These are phyloP conservation scores for Primulina huaijiensis DNA, from an alignment of 257 asterid genomes.

Conservation along the genomic window DNA sequence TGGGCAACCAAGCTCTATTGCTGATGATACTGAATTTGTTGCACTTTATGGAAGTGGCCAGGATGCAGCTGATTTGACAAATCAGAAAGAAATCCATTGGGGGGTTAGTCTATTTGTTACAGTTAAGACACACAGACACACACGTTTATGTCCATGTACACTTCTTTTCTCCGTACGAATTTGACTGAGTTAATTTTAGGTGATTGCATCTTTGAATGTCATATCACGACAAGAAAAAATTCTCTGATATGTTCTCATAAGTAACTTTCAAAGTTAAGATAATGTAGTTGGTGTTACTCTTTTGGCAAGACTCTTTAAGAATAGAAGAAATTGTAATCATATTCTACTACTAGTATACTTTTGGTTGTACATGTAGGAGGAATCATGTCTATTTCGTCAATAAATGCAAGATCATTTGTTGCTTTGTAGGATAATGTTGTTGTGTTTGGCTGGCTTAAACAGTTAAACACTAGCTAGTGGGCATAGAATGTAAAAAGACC, in stretches of 20 bases:
- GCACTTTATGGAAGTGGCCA: slow-evolving; percentile 80
- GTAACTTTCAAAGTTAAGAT: not conserved
- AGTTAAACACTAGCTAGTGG: not conserved
- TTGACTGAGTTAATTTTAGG: too few relatives aligned
- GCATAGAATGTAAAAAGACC: not conserved
- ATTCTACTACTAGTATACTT: not conserved
- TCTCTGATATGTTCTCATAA: not conserved
- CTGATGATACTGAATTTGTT: slow-evolving; percentile 84
- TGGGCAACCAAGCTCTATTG: slow-evolving; percentile 85
- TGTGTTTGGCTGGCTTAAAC: not conserved
- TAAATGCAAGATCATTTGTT: not conserved
- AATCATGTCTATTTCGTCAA: not conserved
- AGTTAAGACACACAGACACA: not conserved
- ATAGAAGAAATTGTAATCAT: not conserved
- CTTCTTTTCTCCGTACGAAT: too few relatives aligned
- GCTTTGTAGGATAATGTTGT: not conserved
- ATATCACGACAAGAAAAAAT: not conserved
- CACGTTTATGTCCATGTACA: not conserved
- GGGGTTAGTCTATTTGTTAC: slow-evolving; percentile 58
- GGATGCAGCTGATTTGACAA: slow-evolving; percentile 76
- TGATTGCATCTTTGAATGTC: not conserved
- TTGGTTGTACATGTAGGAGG: not conserved
- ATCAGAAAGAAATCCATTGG: slow-evolving; percentile 96
- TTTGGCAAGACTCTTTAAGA: not conserved
- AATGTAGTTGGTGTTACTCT: not conserved